Evolutionary conservation across 805 yeast species (phyloP).

Genomic region (Monosporozyma solicola): DNA sequence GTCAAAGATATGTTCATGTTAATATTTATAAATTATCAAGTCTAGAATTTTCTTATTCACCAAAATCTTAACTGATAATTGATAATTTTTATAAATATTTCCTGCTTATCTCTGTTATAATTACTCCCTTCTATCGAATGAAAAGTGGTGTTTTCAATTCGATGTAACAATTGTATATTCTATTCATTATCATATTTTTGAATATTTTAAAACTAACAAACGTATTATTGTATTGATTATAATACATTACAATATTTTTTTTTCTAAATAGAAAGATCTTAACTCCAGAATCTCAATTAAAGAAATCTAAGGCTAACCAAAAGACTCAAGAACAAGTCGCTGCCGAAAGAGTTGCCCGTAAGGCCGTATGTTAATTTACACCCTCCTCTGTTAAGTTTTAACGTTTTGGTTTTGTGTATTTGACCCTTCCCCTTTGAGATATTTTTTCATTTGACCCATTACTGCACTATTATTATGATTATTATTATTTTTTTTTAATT

Average conservation of each 20-base stretch:
- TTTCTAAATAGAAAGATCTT: conserved; percentile 32
- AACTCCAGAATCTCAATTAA: conserved; percentile 77
- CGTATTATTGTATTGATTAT: not conserved
- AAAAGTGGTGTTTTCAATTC: conserved; percentile 34
- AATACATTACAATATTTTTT: not conserved
- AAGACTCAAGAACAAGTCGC: conserved; percentile 70
- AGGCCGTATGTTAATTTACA: conserved; percentile 56
- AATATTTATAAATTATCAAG: conserved; percentile 1
- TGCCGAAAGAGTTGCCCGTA: conserved; percentile 70
- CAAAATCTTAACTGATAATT: conserved; percentile 1
- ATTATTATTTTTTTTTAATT: not conserved
- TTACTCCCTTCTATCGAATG: conserved; percentile 32
- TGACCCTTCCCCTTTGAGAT: not conserved
- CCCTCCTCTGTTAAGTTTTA: not conserved
- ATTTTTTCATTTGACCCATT: conserved; percentile 5
- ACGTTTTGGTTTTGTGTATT: not conserved
- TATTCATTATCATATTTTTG: not conserved
- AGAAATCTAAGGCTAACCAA: conserved; percentile 71
- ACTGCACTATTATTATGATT: not conserved
- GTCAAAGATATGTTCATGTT: conserved; percentile 24
- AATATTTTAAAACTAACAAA: conserved; percentile 1
- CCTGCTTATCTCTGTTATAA: conserved; percentile 27
- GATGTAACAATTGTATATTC: conserved; percentile 27
- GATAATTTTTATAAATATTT: conserved; percentile 6
- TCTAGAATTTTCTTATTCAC: conserved; percentile 7